phyloP scores from a whole-genome alignment of 441 rosid genomes.

The Eutrema salsugineum region DNA sequence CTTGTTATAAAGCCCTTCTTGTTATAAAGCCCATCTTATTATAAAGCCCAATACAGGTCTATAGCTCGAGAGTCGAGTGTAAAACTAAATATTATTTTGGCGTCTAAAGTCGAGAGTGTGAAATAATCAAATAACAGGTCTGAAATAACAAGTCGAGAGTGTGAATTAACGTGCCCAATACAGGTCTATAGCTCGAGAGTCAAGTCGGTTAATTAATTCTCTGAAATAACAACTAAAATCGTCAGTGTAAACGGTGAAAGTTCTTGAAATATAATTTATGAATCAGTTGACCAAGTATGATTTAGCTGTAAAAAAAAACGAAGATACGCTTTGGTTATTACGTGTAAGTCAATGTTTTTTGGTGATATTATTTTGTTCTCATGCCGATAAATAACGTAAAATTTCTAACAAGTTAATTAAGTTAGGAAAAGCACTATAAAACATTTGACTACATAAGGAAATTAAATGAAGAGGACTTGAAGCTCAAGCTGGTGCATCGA shows the following conservation, averaged over 20 bases:
- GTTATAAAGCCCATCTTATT: too few species aligned
- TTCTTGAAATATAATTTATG: not conserved
- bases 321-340: not conserved
- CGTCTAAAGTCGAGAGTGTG: too few species aligned
- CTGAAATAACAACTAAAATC: not conserved
- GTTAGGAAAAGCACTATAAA: constrained; percentile 1
- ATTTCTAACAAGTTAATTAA: not conserved
- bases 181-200: too few species aligned
- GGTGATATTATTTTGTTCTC: not conserved
- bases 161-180: too few species aligned
- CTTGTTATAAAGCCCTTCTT: too few species aligned
- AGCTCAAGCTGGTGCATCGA: constrained; percentile 21
- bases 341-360: not conserved
- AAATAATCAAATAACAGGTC: too few species aligned
- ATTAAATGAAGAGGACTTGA: constrained; percentile 26
- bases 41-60: too few species aligned
- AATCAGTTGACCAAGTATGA: constrained; percentile 2
- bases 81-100: too few species aligned
- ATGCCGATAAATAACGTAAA: too few species aligned
- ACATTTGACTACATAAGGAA: not conserved
- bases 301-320: too few species aligned
- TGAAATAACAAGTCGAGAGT: too few species aligned
- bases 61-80: too few species aligned
- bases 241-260: constrained; percentile 1
- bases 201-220: not conserved